Evolutionary conservation across 2,329 filamentous ascomycete species (phyloP).

Genomic region (Pezicula radicicola): DNA sequence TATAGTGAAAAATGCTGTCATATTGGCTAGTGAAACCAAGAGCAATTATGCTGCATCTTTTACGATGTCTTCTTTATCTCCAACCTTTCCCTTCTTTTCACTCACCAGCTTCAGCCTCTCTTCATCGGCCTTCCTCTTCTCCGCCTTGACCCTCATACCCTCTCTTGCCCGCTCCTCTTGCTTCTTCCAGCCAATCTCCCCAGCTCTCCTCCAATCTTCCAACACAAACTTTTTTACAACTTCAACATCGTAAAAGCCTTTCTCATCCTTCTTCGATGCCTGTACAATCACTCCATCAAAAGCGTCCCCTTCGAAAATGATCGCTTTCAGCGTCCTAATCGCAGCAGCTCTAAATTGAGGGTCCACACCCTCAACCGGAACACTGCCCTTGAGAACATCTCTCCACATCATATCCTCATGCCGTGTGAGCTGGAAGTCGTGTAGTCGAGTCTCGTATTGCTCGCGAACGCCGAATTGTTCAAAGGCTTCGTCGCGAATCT

Average conservation of each 20-base stretch:
- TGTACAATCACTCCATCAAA: constrained; percentile 33
- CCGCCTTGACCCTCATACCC: constrained; percentile 13
- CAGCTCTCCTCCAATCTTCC: constrained; percentile 35
- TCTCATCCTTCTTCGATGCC: constrained; percentile 26
- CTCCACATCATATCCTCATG: constrained; percentile 42
- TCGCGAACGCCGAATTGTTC: constrained; percentile 41
- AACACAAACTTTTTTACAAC: constrained; percentile 40
- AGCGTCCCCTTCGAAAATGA: constrained; percentile 44
- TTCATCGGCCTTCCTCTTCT: neutral
- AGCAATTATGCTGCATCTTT: neutral
- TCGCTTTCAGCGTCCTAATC: constrained; percentile 42
- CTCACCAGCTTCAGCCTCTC: neutral
- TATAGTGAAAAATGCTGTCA: too few species aligned
- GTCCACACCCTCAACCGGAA: constrained; percentile 26
- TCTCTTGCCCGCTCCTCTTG: constrained; percentile 16
- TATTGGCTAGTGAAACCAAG: too few species aligned
- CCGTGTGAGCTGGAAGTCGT: constrained; percentile 37
- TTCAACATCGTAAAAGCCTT: constrained; percentile 43
- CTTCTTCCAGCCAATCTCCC: constrained; percentile 28
- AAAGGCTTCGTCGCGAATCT: constrained; percentile 52
- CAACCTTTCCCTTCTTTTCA: neutral
- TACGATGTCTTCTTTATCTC: neutral
- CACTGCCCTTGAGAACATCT: constrained; percentile 38
- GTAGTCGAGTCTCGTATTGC: constrained; percentile 42
- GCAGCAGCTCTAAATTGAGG: constrained; percentile 20